Evolutionary conservation across 306 rosid species (phyloP), one percentile per base, ranked within the genome.

Genomic region (Corylus americana): DNA sequence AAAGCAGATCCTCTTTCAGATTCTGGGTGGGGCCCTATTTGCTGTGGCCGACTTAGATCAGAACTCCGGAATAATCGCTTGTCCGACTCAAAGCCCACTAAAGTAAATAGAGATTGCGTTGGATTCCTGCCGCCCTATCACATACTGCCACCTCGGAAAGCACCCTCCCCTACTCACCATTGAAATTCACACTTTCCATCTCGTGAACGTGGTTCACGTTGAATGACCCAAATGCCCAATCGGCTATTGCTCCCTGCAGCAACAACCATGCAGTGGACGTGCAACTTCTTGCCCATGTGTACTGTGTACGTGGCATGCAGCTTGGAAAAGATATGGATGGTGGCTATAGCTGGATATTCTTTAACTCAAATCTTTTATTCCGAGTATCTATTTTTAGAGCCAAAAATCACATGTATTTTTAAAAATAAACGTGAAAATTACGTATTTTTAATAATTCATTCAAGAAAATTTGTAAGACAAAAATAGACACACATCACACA

Each of bases 61-160:
- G 70, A 69, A 18, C 47, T 71, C 71, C 77, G 63, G 64, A 78
- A 71, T 11, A 64, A 79, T 61, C 83, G 78, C 78, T 70, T 20
- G 54, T 48, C 61, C 7, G 12, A 49, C 59, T 64, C 75, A 55
- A 22, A 59, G 35, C 48, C 72, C 49, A 18, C 6, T 7, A 71
- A 71, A 79, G 64, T 50, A 54, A 68, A 48, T 29, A 48, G 18
- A 5, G 35, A 44, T 5, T 14, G 31, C 74, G 1, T 63, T 79
- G 39, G 71, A 64, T 62, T 55, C 67, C n/a, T 13, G 18, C 27
- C 10, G 2, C 13, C 67, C 55, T 35, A 17, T 73, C 10, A 50
- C 20, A 44, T 80, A 0, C 31, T n/a, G 69, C 83, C 83, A 80
- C 83, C 47, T 80, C 67, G 25, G 74, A 55, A 61, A 3, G n/a